Percentiles rank a stretch among this genome's conserved stretches.
phyloP scores from a whole-genome alignment of 352 stramenopile species.

The Pythium insidiosum region DNA sequence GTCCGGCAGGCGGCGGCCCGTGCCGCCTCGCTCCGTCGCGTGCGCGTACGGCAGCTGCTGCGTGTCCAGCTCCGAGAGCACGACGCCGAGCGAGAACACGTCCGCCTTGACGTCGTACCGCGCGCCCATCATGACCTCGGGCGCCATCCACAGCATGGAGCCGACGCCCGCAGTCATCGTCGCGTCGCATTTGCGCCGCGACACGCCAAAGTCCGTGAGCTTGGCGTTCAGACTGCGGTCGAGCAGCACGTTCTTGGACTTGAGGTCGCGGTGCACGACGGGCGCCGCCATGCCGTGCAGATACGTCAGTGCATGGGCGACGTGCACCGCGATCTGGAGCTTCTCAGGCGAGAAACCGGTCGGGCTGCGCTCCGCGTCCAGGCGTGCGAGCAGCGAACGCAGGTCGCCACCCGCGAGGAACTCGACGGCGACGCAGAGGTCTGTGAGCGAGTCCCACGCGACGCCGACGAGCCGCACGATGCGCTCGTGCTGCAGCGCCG shows the following conservation, averaged over 20 bases:
- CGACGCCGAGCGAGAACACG: constrained; percentile 48
- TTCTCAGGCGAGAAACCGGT: no score
- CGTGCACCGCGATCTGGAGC: constrained; percentile 32
- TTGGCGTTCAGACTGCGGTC: no score
- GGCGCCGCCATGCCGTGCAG: constrained; percentile 29
- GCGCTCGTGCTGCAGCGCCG: constrained; percentile 21
- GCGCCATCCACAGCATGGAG: constrained; percentile 15
- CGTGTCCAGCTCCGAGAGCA: constrained; percentile 45
- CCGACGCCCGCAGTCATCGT: constrained; percentile 18
- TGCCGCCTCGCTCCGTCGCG: not conserved
- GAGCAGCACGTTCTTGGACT: constrained; percentile 22
- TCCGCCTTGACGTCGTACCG: constrained; percentile 34
- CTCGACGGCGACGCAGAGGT: constrained; percentile 29
- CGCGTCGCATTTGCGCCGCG: constrained; percentile 4
- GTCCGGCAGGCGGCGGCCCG: constrained; percentile 3
- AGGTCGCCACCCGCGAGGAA: constrained; percentile 22
- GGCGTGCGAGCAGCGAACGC: constrained; percentile 3
- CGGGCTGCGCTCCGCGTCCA: constrained; percentile 9
- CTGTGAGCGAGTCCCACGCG: constrained; percentile 35
- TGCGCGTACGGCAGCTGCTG: constrained; percentile 15
- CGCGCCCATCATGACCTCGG: constrained; percentile 29
- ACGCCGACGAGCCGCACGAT: constrained; percentile 43
- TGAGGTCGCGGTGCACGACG: constrained; percentile 18
- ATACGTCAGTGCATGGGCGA: constrained; percentile 37
- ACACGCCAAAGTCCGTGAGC: constrained; percentile 45